These are phyloP conservation scores for Aspergillus alliaceus DNA, from an alignment of 2,329 filamentous ascomycete species.

Conservation along the genomic window DNA sequence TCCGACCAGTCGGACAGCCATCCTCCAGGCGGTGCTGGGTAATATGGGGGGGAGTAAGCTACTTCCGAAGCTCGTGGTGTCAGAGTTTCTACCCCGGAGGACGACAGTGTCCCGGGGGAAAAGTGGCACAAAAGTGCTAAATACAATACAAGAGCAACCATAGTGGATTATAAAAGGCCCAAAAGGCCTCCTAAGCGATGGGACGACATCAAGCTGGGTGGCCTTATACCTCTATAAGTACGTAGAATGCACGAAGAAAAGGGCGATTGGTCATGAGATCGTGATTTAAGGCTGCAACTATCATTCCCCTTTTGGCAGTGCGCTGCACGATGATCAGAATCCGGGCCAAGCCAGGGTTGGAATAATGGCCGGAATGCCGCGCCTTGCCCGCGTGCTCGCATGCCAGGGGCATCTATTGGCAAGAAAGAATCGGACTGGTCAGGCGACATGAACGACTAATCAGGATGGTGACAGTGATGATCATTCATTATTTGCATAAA, in stretches of 20 bases:
- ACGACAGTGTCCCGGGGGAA: conserved; percentile 7
- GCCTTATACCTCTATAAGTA: too few relatives aligned
- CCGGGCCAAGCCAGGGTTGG: neutral
- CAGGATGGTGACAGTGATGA: too few relatives aligned
- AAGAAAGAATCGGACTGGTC: neutral
- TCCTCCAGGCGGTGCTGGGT: conserved; percentile 70
- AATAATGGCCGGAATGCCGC: neutral
- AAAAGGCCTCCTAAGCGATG: too few relatives aligned
- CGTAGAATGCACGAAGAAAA: neutral
- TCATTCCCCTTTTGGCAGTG: neutral
- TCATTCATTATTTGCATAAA: too few relatives aligned
- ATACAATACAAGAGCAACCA: conserved; percentile 3
- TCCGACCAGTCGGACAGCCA: conserved; percentile 68
- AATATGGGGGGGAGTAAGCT: conserved; percentile 58
- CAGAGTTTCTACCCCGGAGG: conserved; percentile 7
- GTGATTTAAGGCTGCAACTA: neutral
- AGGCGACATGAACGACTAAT: too few relatives aligned
- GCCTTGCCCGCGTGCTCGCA: neutral
- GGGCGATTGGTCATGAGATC: neutral
- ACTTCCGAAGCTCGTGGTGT: conserved; percentile 18
- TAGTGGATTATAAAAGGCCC: neutral
- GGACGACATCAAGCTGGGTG: neutral
- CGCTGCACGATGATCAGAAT: neutral
- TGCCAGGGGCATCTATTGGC: neutral
- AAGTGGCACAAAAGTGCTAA: conserved; percentile 3